Base-by-base conservation (phyloP, 306 rosid genomes). In the Elaeagnus macrophylla region DNA sequence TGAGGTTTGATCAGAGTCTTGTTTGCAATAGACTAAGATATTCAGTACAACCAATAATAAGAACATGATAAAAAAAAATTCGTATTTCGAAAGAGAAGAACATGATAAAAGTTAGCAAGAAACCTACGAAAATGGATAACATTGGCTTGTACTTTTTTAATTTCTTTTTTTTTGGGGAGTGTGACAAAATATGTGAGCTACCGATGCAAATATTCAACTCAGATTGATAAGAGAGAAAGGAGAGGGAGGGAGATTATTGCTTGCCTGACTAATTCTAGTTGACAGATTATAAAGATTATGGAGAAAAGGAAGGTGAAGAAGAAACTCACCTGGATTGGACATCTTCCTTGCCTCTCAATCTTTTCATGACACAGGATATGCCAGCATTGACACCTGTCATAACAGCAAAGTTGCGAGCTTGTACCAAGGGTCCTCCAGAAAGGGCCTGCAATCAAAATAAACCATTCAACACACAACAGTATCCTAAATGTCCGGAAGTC, bases 361-460 rank as follows among this genome's bases (percentile, higher is more conserved):
- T 88, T 79, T 68, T 93, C 96, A 93, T 77, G 37, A 87, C 84
- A 74, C 84, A 84, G 18, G 99, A 54, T 60, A 93, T 87, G 38
- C 99, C 99, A 16, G 99, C 99, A 74, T 87, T 93, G 54, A 77
- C 95, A 56, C 99, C 99, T 0, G 96, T 87, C 96, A 93, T 87
- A 46, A 93, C 95, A 54, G 99, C 99, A 70, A 93, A 93, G 67
- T 93, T 93, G 16, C 99, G 83, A 48, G 99, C 99, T 77, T 93
- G 96, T 47, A 82, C 56, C 32, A 81, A 60, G 11, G 96, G 96
- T 54, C 99, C 99, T 15, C 99, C 99, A 38, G 94, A 64, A 47
- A 93, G 89, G 62, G 94, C 95, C 99, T 91, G 39, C 8, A 60
- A 44, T 45, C 44, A 67, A 57, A 62, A 13, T 18, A 69, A 65